These are phyloP conservation scores for Uromyces viciae-fabae DNA, from an alignment of 1,284 basidiomycete species.

Conservation along the genomic window DNA sequence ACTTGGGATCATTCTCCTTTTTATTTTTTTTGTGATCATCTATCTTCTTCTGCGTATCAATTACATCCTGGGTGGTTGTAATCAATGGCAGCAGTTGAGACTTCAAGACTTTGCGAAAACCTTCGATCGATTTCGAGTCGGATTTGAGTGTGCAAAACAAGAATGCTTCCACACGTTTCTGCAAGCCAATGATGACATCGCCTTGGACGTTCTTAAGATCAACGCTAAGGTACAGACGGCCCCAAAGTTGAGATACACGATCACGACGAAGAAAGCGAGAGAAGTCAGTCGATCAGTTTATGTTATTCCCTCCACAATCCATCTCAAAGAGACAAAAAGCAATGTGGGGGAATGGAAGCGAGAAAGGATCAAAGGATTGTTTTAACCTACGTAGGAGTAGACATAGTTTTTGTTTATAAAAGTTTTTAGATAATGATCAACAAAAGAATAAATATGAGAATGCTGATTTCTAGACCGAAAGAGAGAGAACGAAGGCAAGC, in stretches of 20 bases:
- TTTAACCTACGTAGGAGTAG: no score
- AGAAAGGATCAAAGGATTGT: neutral
- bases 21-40: conserved; percentile 25
- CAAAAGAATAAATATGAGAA: no score
- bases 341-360: no score
- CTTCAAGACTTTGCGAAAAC: conserved; percentile 25
- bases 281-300: neutral
- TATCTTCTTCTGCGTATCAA: conserved; percentile 37
- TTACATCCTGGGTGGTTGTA: conserved; percentile 33
- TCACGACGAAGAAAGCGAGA: no score
- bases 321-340: no score
- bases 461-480: no score
- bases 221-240: neutral
- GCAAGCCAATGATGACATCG: conserved; percentile 38
- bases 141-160: conserved; percentile 25
- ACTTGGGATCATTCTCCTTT: neutral
- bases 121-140: conserved; percentile 10
- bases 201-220: conserved; percentile 43
- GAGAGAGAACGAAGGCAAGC: no score
- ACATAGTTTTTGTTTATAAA: no score
- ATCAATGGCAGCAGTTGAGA: conserved; percentile 30
- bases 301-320: neutral
- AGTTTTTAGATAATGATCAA: no score
- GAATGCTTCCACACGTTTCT: conserved; percentile 41
- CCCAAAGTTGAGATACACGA: no score